Evolutionary conservation across 495 filamentous ascomycete genomes (phyloP).

Genomic region (Corynascus novoguineensis): DNA sequence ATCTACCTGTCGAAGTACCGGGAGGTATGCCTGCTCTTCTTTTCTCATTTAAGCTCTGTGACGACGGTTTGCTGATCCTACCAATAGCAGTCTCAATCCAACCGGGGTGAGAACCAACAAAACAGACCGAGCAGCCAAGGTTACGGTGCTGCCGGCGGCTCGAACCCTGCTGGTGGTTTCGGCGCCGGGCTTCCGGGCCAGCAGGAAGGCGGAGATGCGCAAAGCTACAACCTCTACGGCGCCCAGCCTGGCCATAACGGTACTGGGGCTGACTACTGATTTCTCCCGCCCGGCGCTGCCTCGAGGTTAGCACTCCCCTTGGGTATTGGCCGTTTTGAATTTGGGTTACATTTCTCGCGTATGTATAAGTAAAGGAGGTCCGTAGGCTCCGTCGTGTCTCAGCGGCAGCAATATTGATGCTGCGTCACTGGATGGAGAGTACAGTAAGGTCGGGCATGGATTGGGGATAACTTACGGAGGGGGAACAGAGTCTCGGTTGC

Average conservation of each 20-base stretch:
- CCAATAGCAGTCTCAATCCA: conserved; percentile 63
- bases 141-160: conserved; percentile 51
- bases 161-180: conserved; percentile 49
- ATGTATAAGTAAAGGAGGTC: conserved; percentile 18
- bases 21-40: conserved; percentile 64
- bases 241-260: conserved; percentile 67
- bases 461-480: neutral
- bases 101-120: conserved; percentile 64
- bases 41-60: neutral
- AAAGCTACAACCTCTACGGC: conserved; percentile 55
- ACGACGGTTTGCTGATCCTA: conserved; percentile 34
- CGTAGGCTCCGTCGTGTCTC: neutral
- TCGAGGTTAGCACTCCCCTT: no score
- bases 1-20: conserved; percentile 97
- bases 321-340: no score
- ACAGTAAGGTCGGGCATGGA: neutral
- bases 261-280: conserved; percentile 45
- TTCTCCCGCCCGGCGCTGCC: no score
- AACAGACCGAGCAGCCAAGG: conserved; percentile 66
- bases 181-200: conserved; percentile 53
- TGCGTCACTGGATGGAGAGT: neutral
- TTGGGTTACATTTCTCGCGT: neutral
- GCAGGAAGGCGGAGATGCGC: conserved; percentile 50
- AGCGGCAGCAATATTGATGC: neutral
- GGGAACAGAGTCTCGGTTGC: neutral